Evolutionary conservation across 305 asterid species (phyloP).

Genomic region (Nicotiana rustica): DNA sequence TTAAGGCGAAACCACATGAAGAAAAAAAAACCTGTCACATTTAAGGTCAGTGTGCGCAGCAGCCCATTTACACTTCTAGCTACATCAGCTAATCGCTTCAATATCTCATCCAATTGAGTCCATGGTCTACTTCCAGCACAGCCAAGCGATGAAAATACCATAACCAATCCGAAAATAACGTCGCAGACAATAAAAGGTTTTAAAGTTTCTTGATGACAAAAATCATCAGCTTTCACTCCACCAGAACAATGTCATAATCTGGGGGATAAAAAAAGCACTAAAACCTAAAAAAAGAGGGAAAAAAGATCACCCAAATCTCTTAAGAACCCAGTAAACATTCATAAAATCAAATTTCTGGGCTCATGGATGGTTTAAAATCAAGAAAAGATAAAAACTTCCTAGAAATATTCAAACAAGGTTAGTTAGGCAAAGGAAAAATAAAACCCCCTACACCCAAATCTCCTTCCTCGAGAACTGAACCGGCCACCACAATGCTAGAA

Average conservation of each 20-base stretch:
- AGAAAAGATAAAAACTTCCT: background rate
- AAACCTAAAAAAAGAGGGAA: too few relatives aligned
- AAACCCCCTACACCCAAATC: constrained; percentile 28
- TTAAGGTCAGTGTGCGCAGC: background rate
- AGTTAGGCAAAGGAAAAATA: constrained; percentile 1
- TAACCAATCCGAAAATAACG: background rate
- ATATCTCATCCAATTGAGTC: background rate
- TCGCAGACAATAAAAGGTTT: background rate
- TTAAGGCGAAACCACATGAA: background rate
- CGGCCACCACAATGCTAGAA: background rate
- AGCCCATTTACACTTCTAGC: background rate
- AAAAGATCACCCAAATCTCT: constrained; percentile 21
- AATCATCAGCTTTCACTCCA: background rate
- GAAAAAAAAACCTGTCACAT: background rate
- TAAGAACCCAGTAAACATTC: constrained; percentile 28
- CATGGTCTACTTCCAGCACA: too few relatives aligned
- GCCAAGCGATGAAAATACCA: background rate
- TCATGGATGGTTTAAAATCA: constrained; percentile 31
- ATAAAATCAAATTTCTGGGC: constrained; percentile 32
- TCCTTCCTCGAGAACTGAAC: background rate
- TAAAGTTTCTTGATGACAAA: background rate
- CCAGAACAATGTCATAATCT: too few relatives aligned
- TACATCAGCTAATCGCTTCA: background rate
- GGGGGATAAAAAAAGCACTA: too few relatives aligned
- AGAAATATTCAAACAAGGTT: background rate